Percentiles rank a stretch among this genome's conserved stretches.
Conservation (phyloP, 1,284 basidiomycete genomes). For the Kwoniella shivajii region DNA sequence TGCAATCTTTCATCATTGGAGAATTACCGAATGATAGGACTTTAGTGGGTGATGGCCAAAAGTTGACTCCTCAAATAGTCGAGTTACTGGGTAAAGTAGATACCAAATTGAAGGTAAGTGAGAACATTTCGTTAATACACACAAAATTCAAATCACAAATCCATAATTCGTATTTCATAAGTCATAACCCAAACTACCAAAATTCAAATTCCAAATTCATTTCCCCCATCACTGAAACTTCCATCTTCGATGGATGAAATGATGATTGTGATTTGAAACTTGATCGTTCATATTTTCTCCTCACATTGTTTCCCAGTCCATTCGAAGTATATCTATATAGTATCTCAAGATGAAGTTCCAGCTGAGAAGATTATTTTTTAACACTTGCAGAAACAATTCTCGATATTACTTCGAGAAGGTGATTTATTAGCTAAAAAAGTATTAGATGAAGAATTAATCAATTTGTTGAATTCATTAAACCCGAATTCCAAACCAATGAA, state of each 20-base stretch:
- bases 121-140: neutral
- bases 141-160: neutral
- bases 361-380: too few relatives aligned
- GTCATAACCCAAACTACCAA: neutral
- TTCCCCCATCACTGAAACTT: neutral
- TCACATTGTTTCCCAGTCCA: too few relatives aligned
- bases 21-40: conserved; percentile 38
- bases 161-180: neutral
- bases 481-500: conserved; percentile 22
- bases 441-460: conserved; percentile 52
- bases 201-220: neutral
- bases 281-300: too few relatives aligned
- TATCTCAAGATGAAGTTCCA: too few relatives aligned
- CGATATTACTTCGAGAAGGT: conserved; percentile 49
- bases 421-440: conserved; percentile 51
- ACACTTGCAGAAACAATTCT: conserved; percentile 51
- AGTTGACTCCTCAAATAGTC: conserved; percentile 46
- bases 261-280: too few relatives aligned
- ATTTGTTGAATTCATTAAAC: conserved; percentile 24
- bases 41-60: conserved; percentile 49
- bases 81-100: conserved; percentile 56
- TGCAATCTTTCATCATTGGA: conserved; percentile 40
- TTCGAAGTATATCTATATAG: too few relatives aligned
- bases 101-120: conserved; percentile 51
- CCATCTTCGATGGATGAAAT: neutral